These are phyloP conservation scores for Corylus heterophylla DNA, from an alignment of 306 rosid species.

Conservation along the genomic window DNA sequence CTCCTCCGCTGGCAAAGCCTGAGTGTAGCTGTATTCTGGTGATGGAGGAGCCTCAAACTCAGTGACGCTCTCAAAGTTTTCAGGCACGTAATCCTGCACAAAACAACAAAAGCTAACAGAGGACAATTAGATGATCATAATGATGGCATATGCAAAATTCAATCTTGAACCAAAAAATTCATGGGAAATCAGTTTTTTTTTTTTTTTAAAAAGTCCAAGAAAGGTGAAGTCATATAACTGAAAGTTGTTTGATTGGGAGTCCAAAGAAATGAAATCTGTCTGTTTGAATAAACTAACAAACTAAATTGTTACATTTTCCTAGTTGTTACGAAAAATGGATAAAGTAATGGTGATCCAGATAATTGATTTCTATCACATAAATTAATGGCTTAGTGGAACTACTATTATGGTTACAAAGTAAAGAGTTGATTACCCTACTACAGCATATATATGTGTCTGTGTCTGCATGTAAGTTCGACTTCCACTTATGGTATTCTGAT, in stretches of 20 bases:
- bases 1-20: slow-evolving; percentile 63
- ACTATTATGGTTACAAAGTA: background rate
- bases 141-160: background rate
- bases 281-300: background rate
- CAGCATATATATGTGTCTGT: background rate
- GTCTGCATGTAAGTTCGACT: slow-evolving; percentile 11
- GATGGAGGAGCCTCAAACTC: slow-evolving; percentile 87
- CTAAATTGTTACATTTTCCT: background rate
- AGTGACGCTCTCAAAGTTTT: slow-evolving; percentile 58
- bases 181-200: background rate
- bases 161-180: background rate
- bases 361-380: background rate
- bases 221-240: background rate
- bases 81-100: slow-evolving; percentile 80
- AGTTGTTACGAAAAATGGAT: background rate
- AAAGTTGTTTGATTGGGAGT: background rate
- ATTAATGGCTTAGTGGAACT: background rate
- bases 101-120: slow-evolving; percentile 16
- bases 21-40: slow-evolving; percentile 78
- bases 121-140: slow-evolving; percentile 2
- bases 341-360: background rate
- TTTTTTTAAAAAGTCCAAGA: background rate
- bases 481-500: background rate
- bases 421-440: background rate
- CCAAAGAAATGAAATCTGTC: background rate